phyloP scores from a whole-genome alignment of 1,139 yeast genomes.

The Blastobotrys ciferrii region DNA sequence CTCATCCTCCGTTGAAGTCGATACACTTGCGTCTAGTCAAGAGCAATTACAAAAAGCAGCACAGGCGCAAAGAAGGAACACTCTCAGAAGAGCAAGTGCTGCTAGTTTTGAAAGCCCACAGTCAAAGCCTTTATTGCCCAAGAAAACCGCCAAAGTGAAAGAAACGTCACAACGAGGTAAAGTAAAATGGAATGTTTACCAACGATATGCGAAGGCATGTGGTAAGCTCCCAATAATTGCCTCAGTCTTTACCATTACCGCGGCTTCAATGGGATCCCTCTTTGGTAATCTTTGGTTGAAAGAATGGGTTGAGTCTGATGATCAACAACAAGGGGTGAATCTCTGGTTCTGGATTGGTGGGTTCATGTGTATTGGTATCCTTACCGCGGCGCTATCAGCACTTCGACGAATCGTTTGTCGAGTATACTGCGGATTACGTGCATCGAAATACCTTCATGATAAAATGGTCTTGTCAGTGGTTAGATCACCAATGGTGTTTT shows the following conservation, averaged over 20 bases:
- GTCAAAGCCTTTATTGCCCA: constrained; percentile 18
- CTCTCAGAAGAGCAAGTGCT: constrained; percentile 10
- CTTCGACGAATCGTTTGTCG: constrained; percentile 66
- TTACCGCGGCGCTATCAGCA: constrained; percentile 56
- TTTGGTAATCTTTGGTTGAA: constrained; percentile 81
- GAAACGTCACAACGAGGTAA: constrained; percentile 85
- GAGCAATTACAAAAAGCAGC: background rate
- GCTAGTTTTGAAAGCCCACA: constrained; percentile 16
- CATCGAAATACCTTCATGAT: constrained; percentile 74
- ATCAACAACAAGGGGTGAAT: constrained; percentile 62
- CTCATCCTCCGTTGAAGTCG: constrained; percentile 12
- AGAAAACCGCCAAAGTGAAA: constrained; percentile 30
- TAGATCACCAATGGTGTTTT: constrained; percentile 68
- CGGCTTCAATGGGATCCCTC: constrained; percentile 51
- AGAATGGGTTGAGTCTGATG: constrained; percentile 83
- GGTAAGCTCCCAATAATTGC: constrained; percentile 62
- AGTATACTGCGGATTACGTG: constrained; percentile 78
- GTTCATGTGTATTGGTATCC: constrained; percentile 67
- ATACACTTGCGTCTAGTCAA: constrained; percentile 17
- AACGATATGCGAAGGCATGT: constrained; percentile 80
- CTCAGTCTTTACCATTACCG: constrained; percentile 42
- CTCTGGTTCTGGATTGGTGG: constrained; percentile 69
- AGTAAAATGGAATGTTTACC: constrained; percentile 81
- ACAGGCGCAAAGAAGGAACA: background rate
- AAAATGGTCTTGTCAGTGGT: constrained; percentile 76